Evolutionary conservation across 257 asterid genomes (phyloP), one percentile per base, ranked within the genome.

Genomic region (Cynanchum wilfordii): DNA sequence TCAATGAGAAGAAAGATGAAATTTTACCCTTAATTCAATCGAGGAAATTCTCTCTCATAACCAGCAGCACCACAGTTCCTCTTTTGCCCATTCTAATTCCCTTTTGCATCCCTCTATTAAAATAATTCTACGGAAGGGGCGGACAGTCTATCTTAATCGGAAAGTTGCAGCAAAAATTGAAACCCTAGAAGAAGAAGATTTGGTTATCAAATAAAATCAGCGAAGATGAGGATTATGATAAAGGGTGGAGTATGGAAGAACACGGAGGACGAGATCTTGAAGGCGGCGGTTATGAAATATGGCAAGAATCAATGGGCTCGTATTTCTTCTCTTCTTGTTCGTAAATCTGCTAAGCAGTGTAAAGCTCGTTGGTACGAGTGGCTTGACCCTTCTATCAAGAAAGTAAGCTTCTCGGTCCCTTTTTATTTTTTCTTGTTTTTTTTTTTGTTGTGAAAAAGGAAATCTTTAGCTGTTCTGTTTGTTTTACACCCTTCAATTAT

Each of bases 211-310:
- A 42, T 42, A 7, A 2, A 56, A n/a, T 36, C 38, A 50, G 86
- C 67, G 64, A 89, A 74, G 47, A 95, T 90, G 99, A 90, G 99
- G 96, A 95, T 86, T 69, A 95, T 92, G 98, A 92, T 90, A 60
- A 95, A 92, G 76, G 99, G 98, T 20, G 99, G 99, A 27, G 97
- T 92, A 69, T 95, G 99, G 98, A 95, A 95, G 87, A 92, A 95
- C 84, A 95, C 96, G 80, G 99, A 95, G 82, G 99, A 92, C 70
- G 99, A 95, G 86, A 95, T 92, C 76, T 66, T 95, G 62, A 92
- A 95, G 80, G 98, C 99, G 16, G 98, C 98, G 63, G 98, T 95
- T 5, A 95, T 95, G 98, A 95, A 95, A 71, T 95, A 95, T 75
- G 99, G 97, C 19, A 95, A 92, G 82, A 92, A 90, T 70, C 98